phyloP scores from a whole-genome alignment of 768 basidiomycete species.

The Symmetrospora coprosmae region DNA sequence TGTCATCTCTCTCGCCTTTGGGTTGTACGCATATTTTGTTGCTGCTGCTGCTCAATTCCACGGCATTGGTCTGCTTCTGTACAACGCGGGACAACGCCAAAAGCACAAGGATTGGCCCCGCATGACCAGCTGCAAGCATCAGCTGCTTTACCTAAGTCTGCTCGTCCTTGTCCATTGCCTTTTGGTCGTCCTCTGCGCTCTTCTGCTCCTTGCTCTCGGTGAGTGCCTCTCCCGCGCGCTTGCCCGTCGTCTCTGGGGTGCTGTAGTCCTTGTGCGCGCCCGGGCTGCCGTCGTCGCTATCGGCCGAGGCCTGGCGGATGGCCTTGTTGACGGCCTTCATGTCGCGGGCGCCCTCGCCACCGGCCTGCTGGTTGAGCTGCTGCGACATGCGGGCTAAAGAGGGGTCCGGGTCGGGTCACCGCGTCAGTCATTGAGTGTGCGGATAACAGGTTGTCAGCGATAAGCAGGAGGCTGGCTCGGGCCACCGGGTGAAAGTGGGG shows the following conservation, averaged over 20 bases:
- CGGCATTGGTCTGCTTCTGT: no score
- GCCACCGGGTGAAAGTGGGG: background rate
- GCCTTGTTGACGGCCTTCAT: constrained; percentile 5
- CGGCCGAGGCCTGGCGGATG: background rate
- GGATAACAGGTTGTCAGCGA: no score
- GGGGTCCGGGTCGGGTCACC: background rate
- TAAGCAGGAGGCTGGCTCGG: background rate
- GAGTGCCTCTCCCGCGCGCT: background rate
- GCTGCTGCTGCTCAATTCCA: no score
- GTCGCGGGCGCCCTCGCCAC: constrained; percentile 8
- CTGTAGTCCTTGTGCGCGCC: no score
- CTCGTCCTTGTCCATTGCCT: constrained; percentile 4
- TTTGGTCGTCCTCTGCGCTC: background rate
- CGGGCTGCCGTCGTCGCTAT: background rate
- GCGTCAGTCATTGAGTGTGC: no score
- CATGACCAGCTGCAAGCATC: no score
- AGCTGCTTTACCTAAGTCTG: background rate
- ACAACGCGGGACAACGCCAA: no score
- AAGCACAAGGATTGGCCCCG: no score
- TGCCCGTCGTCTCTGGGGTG: background rate
- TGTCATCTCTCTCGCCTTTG: no score
- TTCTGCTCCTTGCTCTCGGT: constrained; percentile 4
- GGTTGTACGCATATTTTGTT: no score
- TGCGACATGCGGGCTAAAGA: background rate
- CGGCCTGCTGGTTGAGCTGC: background rate